phyloP scores from a whole-genome alignment of 805 yeast genomes.

The Candida ipomoeae region DNA sequence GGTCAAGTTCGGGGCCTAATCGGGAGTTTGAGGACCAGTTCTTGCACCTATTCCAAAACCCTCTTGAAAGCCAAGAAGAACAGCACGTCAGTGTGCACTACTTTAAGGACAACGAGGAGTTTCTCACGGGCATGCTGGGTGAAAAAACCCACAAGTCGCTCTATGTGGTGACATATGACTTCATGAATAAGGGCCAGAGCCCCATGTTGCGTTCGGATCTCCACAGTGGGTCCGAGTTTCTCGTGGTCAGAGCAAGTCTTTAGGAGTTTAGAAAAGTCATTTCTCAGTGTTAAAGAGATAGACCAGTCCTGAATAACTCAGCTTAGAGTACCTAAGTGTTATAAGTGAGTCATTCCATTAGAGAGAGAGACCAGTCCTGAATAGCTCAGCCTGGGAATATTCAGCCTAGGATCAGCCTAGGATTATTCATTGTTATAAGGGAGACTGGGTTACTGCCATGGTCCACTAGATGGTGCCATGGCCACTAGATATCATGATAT shows the following conservation, averaged over 20 bases:
- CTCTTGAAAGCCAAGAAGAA: background rate
- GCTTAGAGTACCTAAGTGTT: too few relatives aligned
- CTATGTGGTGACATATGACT: constrained; percentile 14
- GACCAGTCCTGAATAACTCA: too few relatives aligned
- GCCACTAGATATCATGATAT: too few relatives aligned
- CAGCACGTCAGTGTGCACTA: constrained; percentile 6
- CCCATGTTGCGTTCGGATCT: constrained; percentile 5
- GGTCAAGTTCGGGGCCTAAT: constrained; percentile 11
- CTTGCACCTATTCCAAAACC: constrained; percentile 4
- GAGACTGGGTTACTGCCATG: too few relatives aligned
- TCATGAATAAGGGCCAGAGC: constrained; percentile 6
- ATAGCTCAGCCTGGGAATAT: too few relatives aligned
- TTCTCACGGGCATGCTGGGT: background rate
- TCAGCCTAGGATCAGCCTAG: too few relatives aligned
- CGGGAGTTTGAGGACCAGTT: constrained; percentile 17
- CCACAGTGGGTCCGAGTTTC: constrained; percentile 11
- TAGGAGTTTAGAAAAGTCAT: background rate
- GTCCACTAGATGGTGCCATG: too few relatives aligned
- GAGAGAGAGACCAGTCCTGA: too few relatives aligned
- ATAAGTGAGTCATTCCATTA: too few relatives aligned
- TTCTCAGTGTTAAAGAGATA: too few relatives aligned
- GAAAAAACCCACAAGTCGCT: constrained; percentile 3
- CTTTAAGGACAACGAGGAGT: constrained; percentile 9
- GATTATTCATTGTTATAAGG: too few relatives aligned
- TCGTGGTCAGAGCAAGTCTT: constrained; percentile 13